These are phyloP conservation scores for Lasiodiplodia hormozganensis DNA, from an alignment of 2,329 filamentous ascomycete species.

Conservation along the genomic window DNA sequence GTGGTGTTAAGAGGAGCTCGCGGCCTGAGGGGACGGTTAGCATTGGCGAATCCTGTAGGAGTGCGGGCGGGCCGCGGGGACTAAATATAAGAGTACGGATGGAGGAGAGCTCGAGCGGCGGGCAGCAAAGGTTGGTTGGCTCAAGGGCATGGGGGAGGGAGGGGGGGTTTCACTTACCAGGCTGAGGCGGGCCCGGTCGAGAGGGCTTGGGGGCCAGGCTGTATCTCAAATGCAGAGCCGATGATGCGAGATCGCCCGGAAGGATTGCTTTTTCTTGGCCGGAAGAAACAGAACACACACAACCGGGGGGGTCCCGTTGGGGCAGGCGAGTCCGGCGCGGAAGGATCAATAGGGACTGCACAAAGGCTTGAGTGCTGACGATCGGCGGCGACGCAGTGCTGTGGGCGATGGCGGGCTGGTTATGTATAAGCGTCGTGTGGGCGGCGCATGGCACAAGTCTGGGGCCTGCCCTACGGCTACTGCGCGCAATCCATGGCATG, in stretches of 20 bases:
- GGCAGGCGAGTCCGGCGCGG: constrained; percentile 19
- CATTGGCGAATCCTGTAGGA: constrained; percentile 29
- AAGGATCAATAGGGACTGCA: constrained; percentile 25
- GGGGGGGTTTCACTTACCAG: constrained; percentile 23
- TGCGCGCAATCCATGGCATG: constrained; percentile 41
- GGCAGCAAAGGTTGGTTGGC: constrained; percentile 20
- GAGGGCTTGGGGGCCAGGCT: constrained; percentile 20
- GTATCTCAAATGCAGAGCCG: constrained; percentile 26
- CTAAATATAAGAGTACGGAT: constrained; percentile 30
- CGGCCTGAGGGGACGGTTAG: constrained; percentile 22
- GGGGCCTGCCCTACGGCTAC: constrained; percentile 39
- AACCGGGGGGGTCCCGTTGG: constrained; percentile 8
- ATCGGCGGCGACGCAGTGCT: background rate
- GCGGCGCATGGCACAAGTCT: background rate
- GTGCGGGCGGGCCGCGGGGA: constrained; percentile 26
- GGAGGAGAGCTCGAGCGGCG: constrained; percentile 24
- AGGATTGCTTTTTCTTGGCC: constrained; percentile 28
- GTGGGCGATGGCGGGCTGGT: background rate
- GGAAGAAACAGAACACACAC: constrained; percentile 7
- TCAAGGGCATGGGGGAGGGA: background rate
- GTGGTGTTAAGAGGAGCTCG: constrained; percentile 10
- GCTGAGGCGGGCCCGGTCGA: constrained; percentile 13
- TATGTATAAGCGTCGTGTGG: constrained; percentile 20
- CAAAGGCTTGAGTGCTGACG: background rate
- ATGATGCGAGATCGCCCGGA: constrained; percentile 29